A percentile compares a stretch with the other conserved stretches of the same genome.
Evolutionary conservation across 176 grass and related monocot genomes (phyloP).

Genomic region (Saccharum spontaneum): DNA sequence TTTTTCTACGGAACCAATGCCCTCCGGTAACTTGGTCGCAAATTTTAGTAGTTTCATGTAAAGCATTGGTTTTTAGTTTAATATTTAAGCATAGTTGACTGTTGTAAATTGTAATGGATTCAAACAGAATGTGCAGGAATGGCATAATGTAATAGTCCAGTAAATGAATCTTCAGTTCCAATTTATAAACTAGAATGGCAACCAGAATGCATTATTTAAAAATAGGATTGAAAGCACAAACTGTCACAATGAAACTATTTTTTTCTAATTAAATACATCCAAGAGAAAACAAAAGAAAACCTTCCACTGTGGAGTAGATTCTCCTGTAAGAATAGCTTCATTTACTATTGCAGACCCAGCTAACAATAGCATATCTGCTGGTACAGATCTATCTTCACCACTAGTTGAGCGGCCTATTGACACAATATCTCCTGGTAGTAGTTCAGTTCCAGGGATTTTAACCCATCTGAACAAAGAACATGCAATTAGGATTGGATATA

Average conservation of each 20-base stretch:
- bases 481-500: conserved; percentile 25
- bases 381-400: conserved; percentile 94
- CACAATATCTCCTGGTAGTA: conserved; percentile 94
- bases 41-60: not conserved
- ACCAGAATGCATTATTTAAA: not conserved
- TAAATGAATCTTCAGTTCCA: conserved; percentile 6
- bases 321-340: conserved; percentile 99
- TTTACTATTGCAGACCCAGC: conserved; percentile 89
- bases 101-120: not conserved
- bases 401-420: conserved; percentile 81
- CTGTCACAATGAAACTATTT: not conserved
- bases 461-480: conserved; percentile 69
- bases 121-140: not conserved
- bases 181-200: not conserved
- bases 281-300: conserved; percentile 26
- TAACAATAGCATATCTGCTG: conserved; percentile 93
- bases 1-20: conserved; percentile 1
- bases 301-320: conserved; percentile 99
- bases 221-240: not conserved
- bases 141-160: not conserved
- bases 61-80: conserved; percentile 7
- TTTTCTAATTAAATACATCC: not conserved
- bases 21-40: not conserved
- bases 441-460: conserved; percentile 85
- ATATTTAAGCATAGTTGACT: not conserved